Evolutionary conservation across 768 basidiomycete genomes (phyloP).

Genomic region (Trametes gibbosa): DNA sequence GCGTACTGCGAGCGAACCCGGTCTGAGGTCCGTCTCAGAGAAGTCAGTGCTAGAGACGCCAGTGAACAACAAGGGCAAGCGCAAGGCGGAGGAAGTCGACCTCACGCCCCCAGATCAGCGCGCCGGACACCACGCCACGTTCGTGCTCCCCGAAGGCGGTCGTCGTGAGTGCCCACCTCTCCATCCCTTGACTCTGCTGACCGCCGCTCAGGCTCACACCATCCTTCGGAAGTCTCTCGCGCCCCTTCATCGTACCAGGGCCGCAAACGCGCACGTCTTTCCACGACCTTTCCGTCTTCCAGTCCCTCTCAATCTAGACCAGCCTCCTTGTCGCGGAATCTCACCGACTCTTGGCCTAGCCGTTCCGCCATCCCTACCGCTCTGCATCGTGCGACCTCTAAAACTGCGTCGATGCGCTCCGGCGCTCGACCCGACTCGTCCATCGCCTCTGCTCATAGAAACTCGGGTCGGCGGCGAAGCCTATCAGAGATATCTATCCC

Average conservation of each 20-base stretch:
- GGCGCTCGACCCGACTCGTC: slow-evolving; percentile 8
- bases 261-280: slow-evolving; percentile 61
- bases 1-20: slow-evolving; percentile 27
- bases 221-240: slow-evolving; percentile 40
- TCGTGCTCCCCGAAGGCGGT: slow-evolving; percentile 52
- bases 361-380: slow-evolving; percentile 1
- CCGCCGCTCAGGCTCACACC: slow-evolving; percentile 25
- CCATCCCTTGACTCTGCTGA: slow-evolving; percentile 6
- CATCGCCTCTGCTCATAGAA: not conserved
- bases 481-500: slow-evolving; percentile 72
- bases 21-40: slow-evolving; percentile 21
- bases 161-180: slow-evolving; percentile 48
- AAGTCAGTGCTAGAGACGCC: slow-evolving; percentile 26
- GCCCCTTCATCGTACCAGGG: slow-evolving; percentile 73
- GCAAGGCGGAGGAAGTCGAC: slow-evolving; percentile 74
- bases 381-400: slow-evolving; percentile 15
- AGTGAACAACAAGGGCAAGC: slow-evolving; percentile 49
- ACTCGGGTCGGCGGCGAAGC: slow-evolving; percentile 45
- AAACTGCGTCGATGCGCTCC: slow-evolving; percentile 15
- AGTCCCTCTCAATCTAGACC: slow-evolving; percentile 38
- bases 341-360: slow-evolving; percentile 30
- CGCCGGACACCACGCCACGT: slow-evolving; percentile 53
- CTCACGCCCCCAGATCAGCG: slow-evolving; percentile 65
- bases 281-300: slow-evolving; percentile 36
- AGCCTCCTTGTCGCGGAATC: slow-evolving; percentile 34